Evolutionary conservation across 345 rosid genomes (phyloP), one percentile per base, ranked within the genome.

Genomic region (Turritis glabra): DNA sequence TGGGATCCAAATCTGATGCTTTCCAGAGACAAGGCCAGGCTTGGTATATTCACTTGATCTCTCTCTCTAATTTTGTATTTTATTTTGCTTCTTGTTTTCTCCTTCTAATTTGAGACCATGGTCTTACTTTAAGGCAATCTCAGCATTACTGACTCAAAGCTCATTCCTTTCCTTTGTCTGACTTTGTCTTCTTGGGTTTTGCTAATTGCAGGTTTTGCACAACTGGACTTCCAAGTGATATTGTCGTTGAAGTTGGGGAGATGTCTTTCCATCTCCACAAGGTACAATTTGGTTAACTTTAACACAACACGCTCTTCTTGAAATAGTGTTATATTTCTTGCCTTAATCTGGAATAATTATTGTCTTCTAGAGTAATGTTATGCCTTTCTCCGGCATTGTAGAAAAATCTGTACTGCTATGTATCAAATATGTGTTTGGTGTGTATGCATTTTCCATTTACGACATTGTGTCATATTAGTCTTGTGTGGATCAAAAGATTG

Each of bases 181-280:
- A 67, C 52, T 48, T 67, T 58, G 38, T 55, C 56, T 63, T 43
- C 22, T 67, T 55, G 30, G 13, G 12, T 6, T 44, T 62, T 54
- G 41, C 1, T 15, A 73, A 53, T 68, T 37, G 25, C 69, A 95
- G 99, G 99, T 92, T 95, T 88, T 95, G 99, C 79, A 90, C 98
- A 26, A 83, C 91, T 29, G 99, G 96, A 72, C 99, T 95, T 75
- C 98, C 97, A 4, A 92, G 97, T 76, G 99, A 95, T 74, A 81
- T 92, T 56, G 81, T 80, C 41, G 91, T 95, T 74, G 92, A 95
- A 85, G 99, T 90, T 75, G 98, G 86, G 33, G 96, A 89, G 47
- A 90, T 92, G 93, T 88, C 97, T 64, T 95, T 92, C 69, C 99
- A 92, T 84, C 97, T 95, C 65, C 99, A 95, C 89, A 95, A 92